A percentile compares a stretch with the other conserved stretches of the same genome.
Evolutionary conservation across 331 rosid genomes (phyloP).

Genomic region (Malus hybrid): DNA sequence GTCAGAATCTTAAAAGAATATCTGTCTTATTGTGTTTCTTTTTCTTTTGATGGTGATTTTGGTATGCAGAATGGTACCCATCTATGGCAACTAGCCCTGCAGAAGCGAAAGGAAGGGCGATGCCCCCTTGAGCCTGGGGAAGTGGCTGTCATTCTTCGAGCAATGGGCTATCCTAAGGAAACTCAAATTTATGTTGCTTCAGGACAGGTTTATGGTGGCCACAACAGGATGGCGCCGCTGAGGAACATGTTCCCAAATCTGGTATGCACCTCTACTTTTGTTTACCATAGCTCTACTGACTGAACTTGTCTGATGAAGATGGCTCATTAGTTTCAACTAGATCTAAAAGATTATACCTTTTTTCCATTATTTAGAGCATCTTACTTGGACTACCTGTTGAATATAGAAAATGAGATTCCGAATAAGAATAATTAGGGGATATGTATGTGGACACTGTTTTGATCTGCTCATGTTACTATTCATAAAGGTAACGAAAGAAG

Average conservation of each 20-base stretch:
- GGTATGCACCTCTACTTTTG: conserved; percentile 28
- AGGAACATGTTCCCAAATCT: conserved; percentile 96
- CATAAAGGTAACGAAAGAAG: conserved; percentile 85
- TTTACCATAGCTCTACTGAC: neutral
- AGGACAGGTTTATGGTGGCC: conserved; percentile 99
- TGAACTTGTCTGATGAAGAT: neutral
- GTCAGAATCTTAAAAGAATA: conserved; percentile 2
- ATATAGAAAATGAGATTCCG: neutral
- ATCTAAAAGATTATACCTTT: neutral
- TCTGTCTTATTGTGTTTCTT: neutral
- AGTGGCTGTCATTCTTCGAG: conserved; percentile 98
- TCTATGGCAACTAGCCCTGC: conserved; percentile 96
- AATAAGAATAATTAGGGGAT: neutral
- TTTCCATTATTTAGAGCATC: neutral
- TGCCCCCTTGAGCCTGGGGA: conserved; percentile 99
- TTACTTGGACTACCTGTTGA: neutral
- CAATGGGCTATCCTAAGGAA: conserved; percentile 97
- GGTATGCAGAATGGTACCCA: conserved; percentile 93
- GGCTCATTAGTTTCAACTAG: neutral
- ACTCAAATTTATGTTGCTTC: conserved; percentile 99
- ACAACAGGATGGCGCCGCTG: conserved; percentile 95
- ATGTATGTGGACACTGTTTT: neutral
- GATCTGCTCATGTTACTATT: neutral
- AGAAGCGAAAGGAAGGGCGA: conserved; percentile 97
- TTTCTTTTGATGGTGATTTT: conserved; percentile 19